These are phyloP conservation scores for Sclerotinia borealis DNA, from an alignment of 2,329 filamentous ascomycete species.

Conservation along the genomic window DNA sequence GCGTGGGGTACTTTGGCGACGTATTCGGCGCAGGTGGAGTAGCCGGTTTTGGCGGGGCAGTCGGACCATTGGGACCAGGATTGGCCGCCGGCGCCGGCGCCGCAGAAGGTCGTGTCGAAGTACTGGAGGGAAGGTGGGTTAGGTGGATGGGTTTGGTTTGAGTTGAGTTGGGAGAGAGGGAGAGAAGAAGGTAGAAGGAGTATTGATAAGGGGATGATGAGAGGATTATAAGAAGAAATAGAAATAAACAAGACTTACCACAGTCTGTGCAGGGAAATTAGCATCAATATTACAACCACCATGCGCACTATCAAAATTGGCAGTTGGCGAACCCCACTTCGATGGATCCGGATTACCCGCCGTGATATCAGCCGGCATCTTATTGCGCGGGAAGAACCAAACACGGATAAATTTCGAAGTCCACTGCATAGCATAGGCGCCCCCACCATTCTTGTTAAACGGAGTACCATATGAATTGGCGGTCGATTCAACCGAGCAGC, in stretches of 20 bases:
- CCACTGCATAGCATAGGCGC: constrained; percentile 57
- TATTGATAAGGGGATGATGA: too few species aligned
- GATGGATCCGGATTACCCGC: constrained; percentile 54
- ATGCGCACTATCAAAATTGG: constrained; percentile 46
- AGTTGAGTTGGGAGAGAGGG: too few species aligned
- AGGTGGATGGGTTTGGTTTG: neutral
- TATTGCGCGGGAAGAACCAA: constrained; percentile 55
- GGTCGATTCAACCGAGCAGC: constrained; percentile 34
- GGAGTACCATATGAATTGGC: constrained; percentile 32
- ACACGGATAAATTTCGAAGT: constrained; percentile 40
- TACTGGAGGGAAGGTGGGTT: constrained; percentile 12
- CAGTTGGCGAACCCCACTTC: constrained; percentile 61
- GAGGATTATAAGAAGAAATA: neutral
- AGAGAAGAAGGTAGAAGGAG: too few species aligned
- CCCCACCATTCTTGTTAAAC: constrained; percentile 32
- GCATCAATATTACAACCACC: constrained; percentile 60
- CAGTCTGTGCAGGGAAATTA: constrained; percentile 65
- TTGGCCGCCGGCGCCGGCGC: constrained; percentile 67
- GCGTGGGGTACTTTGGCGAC: constrained; percentile 64
- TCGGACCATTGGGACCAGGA: constrained; percentile 40
- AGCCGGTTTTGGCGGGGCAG: constrained; percentile 52
- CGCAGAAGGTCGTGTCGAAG: constrained; percentile 80
- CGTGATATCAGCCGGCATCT: constrained; percentile 64
- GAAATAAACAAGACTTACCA: constrained; percentile 42
- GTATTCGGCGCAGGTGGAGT: constrained; percentile 65